Conservation (phyloP, 2,329 filamentous ascomycete genomes). For the Colletotrichum tanaceti region DNA sequence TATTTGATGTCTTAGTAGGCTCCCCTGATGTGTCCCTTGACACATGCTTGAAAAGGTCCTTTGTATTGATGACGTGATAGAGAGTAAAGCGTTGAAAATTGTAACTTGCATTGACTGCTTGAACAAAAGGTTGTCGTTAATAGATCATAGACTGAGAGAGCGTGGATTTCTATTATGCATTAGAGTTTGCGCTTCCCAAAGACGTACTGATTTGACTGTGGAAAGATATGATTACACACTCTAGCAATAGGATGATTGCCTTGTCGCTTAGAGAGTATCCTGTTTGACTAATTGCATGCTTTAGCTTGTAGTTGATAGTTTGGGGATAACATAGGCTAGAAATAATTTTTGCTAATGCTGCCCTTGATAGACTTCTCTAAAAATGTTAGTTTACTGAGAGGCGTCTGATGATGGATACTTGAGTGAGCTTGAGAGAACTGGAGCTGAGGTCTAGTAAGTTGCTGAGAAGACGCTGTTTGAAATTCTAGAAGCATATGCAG, state of each 20-base stretch:
- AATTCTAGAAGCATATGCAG: not conserved
- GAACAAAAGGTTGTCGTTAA: not conserved
- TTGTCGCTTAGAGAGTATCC: not conserved
- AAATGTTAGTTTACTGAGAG: slow-evolving; percentile 4
- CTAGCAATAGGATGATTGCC: not conserved
- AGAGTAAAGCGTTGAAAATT: not conserved
- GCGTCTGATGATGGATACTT: slow-evolving; percentile 1
- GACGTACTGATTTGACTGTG: not conserved
- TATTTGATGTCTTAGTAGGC: not conserved
- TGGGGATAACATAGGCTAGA: not conserved
- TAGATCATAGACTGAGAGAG: not conserved
- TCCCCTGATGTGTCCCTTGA: not conserved
- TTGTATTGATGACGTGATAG: slow-evolving; percentile 12
- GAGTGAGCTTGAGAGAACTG: slow-evolving; percentile 4
- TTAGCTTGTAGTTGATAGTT: slow-evolving; percentile 7
- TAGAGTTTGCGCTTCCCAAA: slow-evolving; percentile 3
- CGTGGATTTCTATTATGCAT: not conserved
- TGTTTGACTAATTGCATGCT: not conserved
- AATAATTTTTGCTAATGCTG: slow-evolving; percentile 10
- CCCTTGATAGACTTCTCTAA: slow-evolving; percentile 3
- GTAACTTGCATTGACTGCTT: not conserved
- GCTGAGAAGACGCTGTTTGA: slow-evolving; percentile 16
- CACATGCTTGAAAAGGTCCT: not conserved
- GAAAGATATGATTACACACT: not conserved
- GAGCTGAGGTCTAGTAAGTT: slow-evolving; percentile 3